phyloP scores from a whole-genome alignment of 192 early-diverging fungal species.

The Podila horticola region DNA sequence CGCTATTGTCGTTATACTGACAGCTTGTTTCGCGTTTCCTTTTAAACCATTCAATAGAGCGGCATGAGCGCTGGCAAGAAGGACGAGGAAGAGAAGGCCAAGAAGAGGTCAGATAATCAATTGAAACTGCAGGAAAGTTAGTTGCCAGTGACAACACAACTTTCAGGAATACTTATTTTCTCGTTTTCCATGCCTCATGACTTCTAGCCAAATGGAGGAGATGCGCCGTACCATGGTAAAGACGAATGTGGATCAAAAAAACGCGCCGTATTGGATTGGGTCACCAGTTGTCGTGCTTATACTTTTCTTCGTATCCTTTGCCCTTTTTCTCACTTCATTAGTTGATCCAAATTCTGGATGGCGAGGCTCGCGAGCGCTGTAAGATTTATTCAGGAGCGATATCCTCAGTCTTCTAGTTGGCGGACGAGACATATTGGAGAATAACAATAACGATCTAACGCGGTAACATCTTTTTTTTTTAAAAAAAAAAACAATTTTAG shows the following conservation, averaged over 20 bases:
- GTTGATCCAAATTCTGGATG: conserved; percentile 85
- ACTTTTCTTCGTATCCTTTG: background rate
- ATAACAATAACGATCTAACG: too few species aligned
- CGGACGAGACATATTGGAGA: too few species aligned
- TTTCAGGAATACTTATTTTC: background rate
- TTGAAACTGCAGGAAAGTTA: background rate
- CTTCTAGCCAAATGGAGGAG: conserved; percentile 84
- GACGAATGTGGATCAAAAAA: background rate
- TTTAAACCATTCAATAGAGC: conserved; percentile 31
- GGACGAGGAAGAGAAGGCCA: conserved; percentile 74
- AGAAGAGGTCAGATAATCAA: conserved; percentile 63
- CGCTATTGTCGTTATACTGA: background rate
- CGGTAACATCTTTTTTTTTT: too few species aligned
- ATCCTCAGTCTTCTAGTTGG: too few species aligned
- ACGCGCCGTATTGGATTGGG: background rate
- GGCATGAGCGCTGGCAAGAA: conserved; percentile 49
- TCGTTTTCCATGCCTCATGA: conserved; percentile 8
- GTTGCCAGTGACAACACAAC: background rate
- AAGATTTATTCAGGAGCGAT: conserved; percentile 9
- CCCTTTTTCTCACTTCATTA: conserved; percentile 31
- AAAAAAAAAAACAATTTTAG: too few species aligned
- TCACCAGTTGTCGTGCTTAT: background rate
- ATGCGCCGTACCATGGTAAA: conserved; percentile 80
- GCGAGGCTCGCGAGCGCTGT: conserved; percentile 85
- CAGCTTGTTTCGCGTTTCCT: background rate